These are phyloP conservation scores for Hippophae gyantsensis DNA, from an alignment of 306 rosid genomes.

Conservation along the genomic window DNA sequence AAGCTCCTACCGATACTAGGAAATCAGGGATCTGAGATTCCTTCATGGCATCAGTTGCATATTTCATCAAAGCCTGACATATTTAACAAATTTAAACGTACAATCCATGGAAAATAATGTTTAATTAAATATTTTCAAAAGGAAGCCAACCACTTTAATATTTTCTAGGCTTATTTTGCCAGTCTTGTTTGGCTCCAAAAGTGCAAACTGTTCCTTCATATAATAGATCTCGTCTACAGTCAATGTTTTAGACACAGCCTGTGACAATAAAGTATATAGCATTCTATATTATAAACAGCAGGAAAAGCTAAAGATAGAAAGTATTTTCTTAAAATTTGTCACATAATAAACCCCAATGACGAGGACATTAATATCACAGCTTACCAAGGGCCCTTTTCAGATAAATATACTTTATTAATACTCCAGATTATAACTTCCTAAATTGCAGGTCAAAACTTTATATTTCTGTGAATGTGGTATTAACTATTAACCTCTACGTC, in stretches of 20 bases:
- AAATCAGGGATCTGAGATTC: slow-evolving; percentile 66
- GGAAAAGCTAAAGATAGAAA: no score
- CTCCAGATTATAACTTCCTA: no score
- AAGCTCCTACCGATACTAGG: slow-evolving; percentile 43
- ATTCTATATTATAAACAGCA: no score
- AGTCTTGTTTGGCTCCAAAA: slow-evolving; percentile 63
- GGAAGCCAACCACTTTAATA: slow-evolving; percentile 60
- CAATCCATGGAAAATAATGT: slow-evolving; percentile 10
- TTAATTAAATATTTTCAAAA: not conserved
- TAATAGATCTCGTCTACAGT: slow-evolving; percentile 56
- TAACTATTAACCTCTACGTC: no score
- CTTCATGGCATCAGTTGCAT: slow-evolving; percentile 67
- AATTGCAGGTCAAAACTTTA: no score
- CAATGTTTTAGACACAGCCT: slow-evolving; percentile 84
- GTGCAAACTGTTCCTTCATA: slow-evolving; percentile 59
- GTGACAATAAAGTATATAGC: slow-evolving; percentile 18
- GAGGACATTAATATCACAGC: no score
- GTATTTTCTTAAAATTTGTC: no score
- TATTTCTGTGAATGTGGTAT: no score
- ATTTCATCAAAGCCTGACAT: slow-evolving; percentile 54
- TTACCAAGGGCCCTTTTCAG: no score
- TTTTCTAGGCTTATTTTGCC: slow-evolving; percentile 83
- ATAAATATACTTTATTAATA: no score
- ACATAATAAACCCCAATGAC: no score
- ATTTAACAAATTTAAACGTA: slow-evolving; percentile 10